Conservation (phyloP, 257 asterid genomes). For the Ilex aquifolium region DNA sequence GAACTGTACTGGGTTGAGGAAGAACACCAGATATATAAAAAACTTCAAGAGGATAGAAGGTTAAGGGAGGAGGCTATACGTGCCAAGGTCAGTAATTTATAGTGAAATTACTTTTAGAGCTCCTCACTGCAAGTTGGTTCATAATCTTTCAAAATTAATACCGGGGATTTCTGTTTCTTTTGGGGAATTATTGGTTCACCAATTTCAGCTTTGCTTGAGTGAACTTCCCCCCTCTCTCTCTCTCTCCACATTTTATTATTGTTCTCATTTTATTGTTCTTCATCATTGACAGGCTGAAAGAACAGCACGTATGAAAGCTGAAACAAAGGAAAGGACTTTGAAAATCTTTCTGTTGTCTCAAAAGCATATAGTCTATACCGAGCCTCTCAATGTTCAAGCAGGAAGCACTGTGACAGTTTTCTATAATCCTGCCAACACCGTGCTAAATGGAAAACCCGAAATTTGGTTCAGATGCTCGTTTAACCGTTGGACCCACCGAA, state of each 20-base stretch:
- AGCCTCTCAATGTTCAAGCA: conserved; percentile 84
- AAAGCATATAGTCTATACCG: conserved; percentile 85
- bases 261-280: conserved; percentile 13
- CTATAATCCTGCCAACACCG: conserved; percentile 86
- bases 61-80: conserved; percentile 63
- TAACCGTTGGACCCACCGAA: conserved; percentile 90
- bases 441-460: conserved; percentile 86
- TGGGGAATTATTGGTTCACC: no score
- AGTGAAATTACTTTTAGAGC: no score
- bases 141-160: no score
- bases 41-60: conserved; percentile 69
- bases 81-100: conserved; percentile 54
- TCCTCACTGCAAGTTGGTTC: no score
- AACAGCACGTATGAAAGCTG: conserved; percentile 64
- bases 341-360: conserved; percentile 79
- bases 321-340: conserved; percentile 68
- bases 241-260: not conserved
- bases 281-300: conserved; percentile 58
- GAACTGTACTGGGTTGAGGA: conserved; percentile 80
- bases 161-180: no score
- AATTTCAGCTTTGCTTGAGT: no score
- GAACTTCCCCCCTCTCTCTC: no score
- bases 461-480: conserved; percentile 95
- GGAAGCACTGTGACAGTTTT: conserved; percentile 71
- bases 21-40: conserved; percentile 48